Evolutionary conservation across 768 basidiomycete genomes (phyloP), one percentile per base, ranked within the genome.

Genomic region (Amanita inopinata): DNA sequence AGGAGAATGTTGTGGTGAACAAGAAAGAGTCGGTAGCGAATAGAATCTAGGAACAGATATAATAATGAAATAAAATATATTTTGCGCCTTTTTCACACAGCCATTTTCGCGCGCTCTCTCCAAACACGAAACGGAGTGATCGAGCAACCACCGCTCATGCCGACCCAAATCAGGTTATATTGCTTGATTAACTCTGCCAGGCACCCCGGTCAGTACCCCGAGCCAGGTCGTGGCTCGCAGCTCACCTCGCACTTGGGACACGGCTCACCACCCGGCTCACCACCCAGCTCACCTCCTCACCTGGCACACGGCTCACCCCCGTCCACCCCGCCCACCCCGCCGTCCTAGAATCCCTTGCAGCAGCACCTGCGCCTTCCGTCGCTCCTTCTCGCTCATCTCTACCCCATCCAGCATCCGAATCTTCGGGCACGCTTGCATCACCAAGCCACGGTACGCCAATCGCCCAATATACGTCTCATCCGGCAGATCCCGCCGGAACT

Each of bases 401-500:
- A 98, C 77, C 43, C 94, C 94, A 64, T 99, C 94, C 55, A 99
- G 62, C 68, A 80, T 62, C 54, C 71, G 66, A 51, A 97, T 62
- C 24, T 67, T 60, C 20, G 65, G 57, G 56, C 86, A 89, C 23
- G 74, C 78, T 18, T 77, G 65, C 85, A 93, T 90, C 35, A 94
- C 68, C 43, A 92, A 67, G 30, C 91, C 91, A 33, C 94, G 81
- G 63, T 97, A 98, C 33, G 79, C 85, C 23, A 93, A 69, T 30
- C 94, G 78, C 17, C 85, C 86, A 36, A 85, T 75, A 58, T 97
- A 97, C 59, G 74, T 76, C 38, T 75, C 81, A 62, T 97, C 87
- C 37, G 94, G 93, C 37, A 99, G 71, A 49, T 86, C 82, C 56
- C 84, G 80, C 14, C 93, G 79, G 70, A 93, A 97, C 56, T 83